Percentiles rank a stretch among this genome's conserved stretches.
These are phyloP conservation scores for Suillus lakei DNA, from an alignment of 768 basidiomycete species.

Conservation along the genomic window DNA sequence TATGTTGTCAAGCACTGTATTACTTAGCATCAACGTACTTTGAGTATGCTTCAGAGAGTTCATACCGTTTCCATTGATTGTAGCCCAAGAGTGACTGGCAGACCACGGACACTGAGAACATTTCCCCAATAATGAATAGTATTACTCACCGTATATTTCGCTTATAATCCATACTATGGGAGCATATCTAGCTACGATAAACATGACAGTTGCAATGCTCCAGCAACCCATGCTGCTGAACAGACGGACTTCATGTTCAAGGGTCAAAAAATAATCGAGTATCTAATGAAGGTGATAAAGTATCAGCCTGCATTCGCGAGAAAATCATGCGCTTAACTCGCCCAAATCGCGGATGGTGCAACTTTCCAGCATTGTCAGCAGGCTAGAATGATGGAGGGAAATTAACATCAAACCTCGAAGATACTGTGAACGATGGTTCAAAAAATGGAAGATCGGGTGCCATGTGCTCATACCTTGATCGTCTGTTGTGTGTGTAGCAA, in stretches of 20 bases:
- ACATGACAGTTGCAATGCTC: conserved; percentile 9
- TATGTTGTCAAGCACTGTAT: conserved; percentile 15
- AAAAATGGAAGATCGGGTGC: neutral
- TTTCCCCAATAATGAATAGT: neutral
- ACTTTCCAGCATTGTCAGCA: conserved; percentile 2
- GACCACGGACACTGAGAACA: neutral
- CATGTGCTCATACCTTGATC: conserved; percentile 7
- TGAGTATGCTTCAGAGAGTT: neutral
- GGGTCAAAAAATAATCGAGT: conserved; percentile 15
- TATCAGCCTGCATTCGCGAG: neutral
- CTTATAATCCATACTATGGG: conserved; percentile 11
- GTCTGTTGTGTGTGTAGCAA: conserved; percentile 14
- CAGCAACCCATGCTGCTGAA: conserved; percentile 1
- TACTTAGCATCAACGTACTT: neutral
- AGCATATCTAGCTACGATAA: conserved; percentile 16
- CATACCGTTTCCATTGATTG: neutral
- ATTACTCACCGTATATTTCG: conserved; percentile 13
- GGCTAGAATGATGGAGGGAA: too few species aligned
- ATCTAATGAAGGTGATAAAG: neutral
- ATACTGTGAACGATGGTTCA: conserved; percentile 3
- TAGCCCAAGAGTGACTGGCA: neutral
- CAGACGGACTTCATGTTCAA: conserved; percentile 16
- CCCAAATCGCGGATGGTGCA: conserved; percentile 15
- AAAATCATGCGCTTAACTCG: neutral
- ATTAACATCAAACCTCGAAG: conserved; percentile 11